A percentile compares a stretch with the other conserved stretches of the same genome.
phyloP scores from a whole-genome alignment of 768 basidiomycete genomes.

The Scleroderma bovista region DNA sequence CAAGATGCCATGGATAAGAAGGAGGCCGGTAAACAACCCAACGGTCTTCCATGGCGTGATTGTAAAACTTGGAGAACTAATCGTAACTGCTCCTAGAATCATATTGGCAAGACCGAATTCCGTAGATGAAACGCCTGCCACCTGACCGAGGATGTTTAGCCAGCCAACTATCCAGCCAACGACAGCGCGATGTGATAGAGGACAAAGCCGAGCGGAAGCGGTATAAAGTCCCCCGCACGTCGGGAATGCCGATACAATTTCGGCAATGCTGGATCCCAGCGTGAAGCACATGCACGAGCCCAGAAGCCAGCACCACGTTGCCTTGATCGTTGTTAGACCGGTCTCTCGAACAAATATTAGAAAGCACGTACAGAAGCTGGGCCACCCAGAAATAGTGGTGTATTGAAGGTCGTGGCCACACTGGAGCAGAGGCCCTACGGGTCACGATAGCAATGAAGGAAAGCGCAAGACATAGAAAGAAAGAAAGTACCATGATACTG shows the following conservation, averaged over 20 bases:
- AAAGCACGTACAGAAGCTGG: constrained; percentile 51
- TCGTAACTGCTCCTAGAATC: constrained; percentile 67
- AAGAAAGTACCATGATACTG: constrained; percentile 57
- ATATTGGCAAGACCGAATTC: constrained; percentile 78
- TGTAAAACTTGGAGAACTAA: constrained; percentile 1
- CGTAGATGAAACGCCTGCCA: constrained; percentile 81
- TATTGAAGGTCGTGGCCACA: constrained; percentile 75
- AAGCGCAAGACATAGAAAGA: not conserved
- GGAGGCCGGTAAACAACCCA: constrained; percentile 69
- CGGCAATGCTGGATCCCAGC: constrained; percentile 66
- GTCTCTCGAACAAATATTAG: not conserved
- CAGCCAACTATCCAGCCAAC: constrained; percentile 80
- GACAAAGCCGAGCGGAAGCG: constrained; percentile 68
- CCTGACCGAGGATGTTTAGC: constrained; percentile 81
- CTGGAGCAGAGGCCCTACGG: constrained; percentile 67
- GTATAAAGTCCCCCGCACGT: constrained; percentile 76
- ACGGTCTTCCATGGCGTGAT: constrained; percentile 57
- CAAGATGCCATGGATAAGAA: constrained; percentile 65
- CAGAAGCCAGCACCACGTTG: constrained; percentile 72
- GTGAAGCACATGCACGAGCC: constrained; percentile 72
- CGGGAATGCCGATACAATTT: constrained; percentile 72
- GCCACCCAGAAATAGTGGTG: constrained; percentile 62
- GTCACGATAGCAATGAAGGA: not conserved
- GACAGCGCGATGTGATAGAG: constrained; percentile 53
- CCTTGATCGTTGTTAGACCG: constrained; percentile 25